Evolutionary conservation across 2,329 filamentous ascomycete species (phyloP), one percentile per base, ranked within the genome.

Genomic region (Lecanosticta acicola): DNA sequence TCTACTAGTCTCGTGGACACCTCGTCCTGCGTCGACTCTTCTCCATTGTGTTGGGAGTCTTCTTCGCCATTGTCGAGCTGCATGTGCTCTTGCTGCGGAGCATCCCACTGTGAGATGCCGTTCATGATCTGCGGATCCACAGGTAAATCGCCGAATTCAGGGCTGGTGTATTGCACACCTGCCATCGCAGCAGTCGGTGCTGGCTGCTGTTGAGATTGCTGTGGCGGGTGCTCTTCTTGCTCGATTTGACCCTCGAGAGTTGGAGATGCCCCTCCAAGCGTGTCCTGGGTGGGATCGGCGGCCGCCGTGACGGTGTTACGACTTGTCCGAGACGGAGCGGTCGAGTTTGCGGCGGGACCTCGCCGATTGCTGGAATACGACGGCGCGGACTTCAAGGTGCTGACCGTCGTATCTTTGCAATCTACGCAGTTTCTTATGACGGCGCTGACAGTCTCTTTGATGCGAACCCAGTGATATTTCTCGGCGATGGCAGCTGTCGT

Each of bases 391-490:
- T 58, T 61, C 13, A 57, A 53, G 3, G 76, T 71, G 24, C 76
- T 71, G n/a, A n/a, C n/a, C n/a, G 24, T 7, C 24, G 5, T 11
- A 86, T 94, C 88, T 68, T 91, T 94, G 71, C 91, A 97, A 64
- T 94, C 84, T 5, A 78, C 71, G 68, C 93, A 98, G 60, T 93
- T 91, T 59, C 87, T 84, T 68, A 97, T 95, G 58, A 95, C 90
- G 64, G 91, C 83, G 64, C 85, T 93, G 51, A 96, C 93, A 1
- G 91, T 97, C 69, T 96, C 90, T 67, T 97, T 98, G 71, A 97
- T 97, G 50, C 91, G 81, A 39, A 94, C 90, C 93, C 93, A 98
- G 69, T 97, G 93, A 65, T 91, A 96, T 62, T 84, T 85, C 64
- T 96, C 87, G 9, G 91, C 88, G 60, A 98, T 95, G 16, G 83